phyloP scores from a whole-genome alignment of 257 asterid genomes.

The Echites panduratus region DNA sequence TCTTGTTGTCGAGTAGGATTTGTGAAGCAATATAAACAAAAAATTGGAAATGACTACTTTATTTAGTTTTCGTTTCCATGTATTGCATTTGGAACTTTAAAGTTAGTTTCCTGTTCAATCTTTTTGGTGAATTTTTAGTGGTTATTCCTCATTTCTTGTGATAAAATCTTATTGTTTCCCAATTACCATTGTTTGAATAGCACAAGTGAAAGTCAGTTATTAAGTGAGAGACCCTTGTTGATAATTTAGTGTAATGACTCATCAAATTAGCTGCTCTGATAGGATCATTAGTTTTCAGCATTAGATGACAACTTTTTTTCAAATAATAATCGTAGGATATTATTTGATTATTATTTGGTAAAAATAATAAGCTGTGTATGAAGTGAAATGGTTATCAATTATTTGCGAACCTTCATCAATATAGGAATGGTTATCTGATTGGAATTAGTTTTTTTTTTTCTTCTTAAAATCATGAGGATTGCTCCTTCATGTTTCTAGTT shows the following conservation, averaged over 20 bases:
- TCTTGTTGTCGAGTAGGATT: neutral
- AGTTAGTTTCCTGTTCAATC: neutral
- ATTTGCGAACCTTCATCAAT: neutral
- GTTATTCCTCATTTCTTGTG: neutral
- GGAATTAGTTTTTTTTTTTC: neutral
- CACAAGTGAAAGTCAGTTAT: neutral
- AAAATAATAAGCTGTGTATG: no score
- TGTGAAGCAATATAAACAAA: neutral
- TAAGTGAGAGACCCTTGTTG: neutral
- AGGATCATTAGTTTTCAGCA: neutral
- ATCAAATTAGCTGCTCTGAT: neutral
- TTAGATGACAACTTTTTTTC: neutral
- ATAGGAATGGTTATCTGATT: neutral
- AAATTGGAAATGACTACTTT: neutral
- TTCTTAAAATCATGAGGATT: neutral
- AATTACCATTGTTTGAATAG: neutral
- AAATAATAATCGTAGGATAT: no score
- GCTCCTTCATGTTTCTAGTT: neutral
- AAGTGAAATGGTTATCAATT: no score
- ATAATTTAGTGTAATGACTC: neutral
- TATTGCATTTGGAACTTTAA: neutral
- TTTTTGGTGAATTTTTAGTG: neutral
- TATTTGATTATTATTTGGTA: no score
- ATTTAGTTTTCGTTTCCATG: neutral
- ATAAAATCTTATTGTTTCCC: neutral